These are phyloP conservation scores for Bipolaris cookei DNA, from an alignment of 2,329 filamentous ascomycete species.

Conservation along the genomic window DNA sequence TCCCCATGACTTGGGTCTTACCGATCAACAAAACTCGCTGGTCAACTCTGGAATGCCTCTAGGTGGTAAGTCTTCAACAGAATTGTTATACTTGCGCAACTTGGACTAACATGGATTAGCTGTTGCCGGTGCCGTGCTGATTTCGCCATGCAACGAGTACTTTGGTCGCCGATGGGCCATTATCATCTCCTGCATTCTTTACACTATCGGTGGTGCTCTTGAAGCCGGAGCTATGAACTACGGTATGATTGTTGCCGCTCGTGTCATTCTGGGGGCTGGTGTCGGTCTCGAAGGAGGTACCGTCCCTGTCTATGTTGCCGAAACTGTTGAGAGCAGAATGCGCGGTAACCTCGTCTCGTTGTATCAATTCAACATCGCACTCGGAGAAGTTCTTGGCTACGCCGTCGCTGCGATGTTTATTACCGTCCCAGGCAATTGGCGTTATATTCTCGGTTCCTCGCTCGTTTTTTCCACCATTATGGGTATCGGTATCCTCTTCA, in stretches of 20 bases:
- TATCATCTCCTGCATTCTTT: slow-evolving; percentile 71
- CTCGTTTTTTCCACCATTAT: slow-evolving; percentile 72
- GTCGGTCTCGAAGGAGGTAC: slow-evolving; percentile 77
- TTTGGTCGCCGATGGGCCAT: slow-evolving; percentile 72
- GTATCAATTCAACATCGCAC: slow-evolving; percentile 77
- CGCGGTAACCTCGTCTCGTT: slow-evolving; percentile 75
- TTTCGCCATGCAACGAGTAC: slow-evolving; percentile 71
- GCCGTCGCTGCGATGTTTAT: slow-evolving; percentile 76
- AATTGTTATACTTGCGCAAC: no score
- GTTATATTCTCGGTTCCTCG: slow-evolving; percentile 75
- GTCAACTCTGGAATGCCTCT: slow-evolving; percentile 75
- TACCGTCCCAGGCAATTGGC: slow-evolving; percentile 72
- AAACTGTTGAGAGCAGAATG: slow-evolving; percentile 70
- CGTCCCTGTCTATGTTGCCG: slow-evolving; percentile 76
- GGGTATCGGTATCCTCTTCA: slow-evolving; percentile 70
- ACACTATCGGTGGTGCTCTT: slow-evolving; percentile 72
- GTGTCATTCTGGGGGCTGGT: slow-evolving; percentile 72
- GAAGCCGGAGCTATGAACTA: slow-evolving; percentile 72
- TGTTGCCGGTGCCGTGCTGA: slow-evolving; percentile 70
- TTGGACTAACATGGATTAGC: slow-evolving; percentile 49
- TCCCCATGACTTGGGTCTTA: slow-evolving; percentile 63
- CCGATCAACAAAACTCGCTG: slow-evolving; percentile 64
- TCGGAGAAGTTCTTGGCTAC: slow-evolving; percentile 76
- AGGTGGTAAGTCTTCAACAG: slow-evolving; percentile 50
- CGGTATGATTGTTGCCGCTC: slow-evolving; percentile 72